phyloP scores from a whole-genome alignment of 1,139 yeast genomes.

The Kodamaea derodonti region DNA sequence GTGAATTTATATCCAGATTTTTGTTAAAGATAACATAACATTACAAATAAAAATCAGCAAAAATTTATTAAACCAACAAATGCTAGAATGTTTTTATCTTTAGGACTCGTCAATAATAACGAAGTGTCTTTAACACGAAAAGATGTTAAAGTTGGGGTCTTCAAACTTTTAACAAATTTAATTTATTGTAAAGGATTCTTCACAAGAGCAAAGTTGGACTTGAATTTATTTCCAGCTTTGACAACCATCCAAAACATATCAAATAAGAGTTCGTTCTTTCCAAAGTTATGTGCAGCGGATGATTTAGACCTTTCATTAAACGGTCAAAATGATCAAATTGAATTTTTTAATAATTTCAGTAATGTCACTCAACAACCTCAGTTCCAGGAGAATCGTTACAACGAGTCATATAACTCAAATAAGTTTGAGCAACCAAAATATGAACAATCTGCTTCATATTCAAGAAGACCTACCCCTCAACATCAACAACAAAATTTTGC shows the following conservation, averaged over 20 bases:
- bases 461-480: background rate
- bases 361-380: slow-evolving; percentile 1
- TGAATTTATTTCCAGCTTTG: slow-evolving; percentile 9
- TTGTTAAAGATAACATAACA: background rate
- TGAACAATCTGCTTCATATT: background rate
- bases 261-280: slow-evolving; percentile 9
- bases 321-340: slow-evolving; percentile 15
- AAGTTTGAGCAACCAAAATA: background rate
- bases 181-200: slow-evolving; percentile 9
- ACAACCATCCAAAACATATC: slow-evolving; percentile 10
- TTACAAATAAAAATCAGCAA: background rate
- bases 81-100: slow-evolving; percentile 8
- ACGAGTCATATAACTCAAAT: background rate
- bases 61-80: background rate
- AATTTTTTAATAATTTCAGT: slow-evolving; percentile 11
- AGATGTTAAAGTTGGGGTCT: slow-evolving; percentile 7
- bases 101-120: slow-evolving; percentile 9
- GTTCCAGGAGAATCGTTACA: background rate
- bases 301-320: slow-evolving; percentile 13
- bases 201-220: slow-evolving; percentile 2
- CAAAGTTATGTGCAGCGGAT: slow-evolving; percentile 16
- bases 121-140: background rate
- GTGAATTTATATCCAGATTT: slow-evolving; percentile 1
- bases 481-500: background rate
- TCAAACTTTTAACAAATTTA: slow-evolving; percentile 13